Percentiles rank a stretch among this genome's conserved stretches.
Evolutionary conservation across 768 basidiomycete genomes (phyloP).

Genomic region (Daedalea quercina): DNA sequence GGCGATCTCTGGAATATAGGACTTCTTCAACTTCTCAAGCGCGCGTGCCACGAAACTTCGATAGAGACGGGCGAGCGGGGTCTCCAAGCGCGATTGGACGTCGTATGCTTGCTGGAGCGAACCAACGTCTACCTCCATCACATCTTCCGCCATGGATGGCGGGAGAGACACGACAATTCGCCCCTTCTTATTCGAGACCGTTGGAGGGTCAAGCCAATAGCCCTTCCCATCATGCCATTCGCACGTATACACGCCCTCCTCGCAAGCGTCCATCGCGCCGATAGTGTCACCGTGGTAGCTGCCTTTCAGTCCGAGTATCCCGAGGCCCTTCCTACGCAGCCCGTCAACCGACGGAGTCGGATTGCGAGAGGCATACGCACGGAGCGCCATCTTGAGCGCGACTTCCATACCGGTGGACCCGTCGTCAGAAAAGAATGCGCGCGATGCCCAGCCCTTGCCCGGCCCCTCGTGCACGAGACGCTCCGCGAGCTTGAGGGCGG

Average conservation of each 20-base stretch:
- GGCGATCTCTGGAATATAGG: conserved; percentile 41
- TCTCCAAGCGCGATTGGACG: conserved; percentile 49
- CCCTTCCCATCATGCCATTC: conserved; percentile 96
- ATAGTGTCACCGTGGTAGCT: conserved; percentile 99
- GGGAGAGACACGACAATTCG: conserved; percentile 49
- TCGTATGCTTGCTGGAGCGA: conserved; percentile 65
- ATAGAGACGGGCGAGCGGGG: conserved; percentile 61
- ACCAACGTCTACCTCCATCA: conserved; percentile 25
- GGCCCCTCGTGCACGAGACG: conserved; percentile 67
- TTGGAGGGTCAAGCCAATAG: conserved; percentile 89
- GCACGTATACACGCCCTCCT: conserved; percentile 88
- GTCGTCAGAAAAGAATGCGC: conserved; percentile 91
- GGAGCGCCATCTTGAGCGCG: conserved; percentile 94
- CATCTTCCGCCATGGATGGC: conserved; percentile 28
- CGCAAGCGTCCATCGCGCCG: conserved; percentile 92
- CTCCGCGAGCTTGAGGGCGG: conserved; percentile 82
- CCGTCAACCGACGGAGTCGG: conserved; percentile 25
- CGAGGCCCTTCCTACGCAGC: conserved; percentile 37
- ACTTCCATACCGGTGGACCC: conserved; percentile 97
- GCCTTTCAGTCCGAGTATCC: conserved; percentile 81
- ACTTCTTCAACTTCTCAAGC: conserved; percentile 38
- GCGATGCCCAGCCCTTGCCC: conserved; percentile 84
- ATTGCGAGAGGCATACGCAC: conserved; percentile 48
- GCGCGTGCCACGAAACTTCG: conserved; percentile 46
- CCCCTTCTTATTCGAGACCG: conserved; percentile 62